A percentile compares a stretch with the other conserved stretches of the same genome.
Evolutionary conservation across 1,284 basidiomycete genomes (phyloP).

Genomic region (Ustilago lituana): DNA sequence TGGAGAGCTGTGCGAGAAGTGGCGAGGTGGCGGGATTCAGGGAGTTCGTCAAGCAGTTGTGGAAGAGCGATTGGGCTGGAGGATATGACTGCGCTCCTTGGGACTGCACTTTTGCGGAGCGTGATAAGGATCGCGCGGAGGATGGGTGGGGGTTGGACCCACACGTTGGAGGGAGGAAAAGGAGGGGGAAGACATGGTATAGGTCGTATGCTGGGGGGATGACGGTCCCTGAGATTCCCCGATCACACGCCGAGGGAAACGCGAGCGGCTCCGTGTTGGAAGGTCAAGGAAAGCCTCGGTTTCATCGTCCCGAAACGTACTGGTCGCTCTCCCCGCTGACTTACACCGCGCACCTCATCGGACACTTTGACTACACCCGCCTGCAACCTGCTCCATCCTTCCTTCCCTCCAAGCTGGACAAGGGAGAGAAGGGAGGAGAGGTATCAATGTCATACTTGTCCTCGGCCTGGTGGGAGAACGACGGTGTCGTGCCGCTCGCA

Average conservation of each 20-base stretch:
- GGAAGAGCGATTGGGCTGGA: slow-evolving; percentile 49
- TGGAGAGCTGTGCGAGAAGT: neutral
- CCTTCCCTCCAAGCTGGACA: neutral
- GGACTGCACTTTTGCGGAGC: slow-evolving; percentile 50
- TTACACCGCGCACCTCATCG: slow-evolving; percentile 25
- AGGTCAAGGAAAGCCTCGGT: neutral
- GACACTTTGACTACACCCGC: slow-evolving; percentile 32
- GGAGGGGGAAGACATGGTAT: slow-evolving; percentile 36
- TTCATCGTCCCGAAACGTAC: slow-evolving; percentile 28
- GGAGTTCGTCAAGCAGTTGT: slow-evolving; percentile 33
- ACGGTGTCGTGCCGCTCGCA: slow-evolving; percentile 52
- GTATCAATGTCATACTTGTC: too few relatives aligned
- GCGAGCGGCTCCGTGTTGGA: too few relatives aligned
- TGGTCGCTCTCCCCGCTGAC: slow-evolving; percentile 37
- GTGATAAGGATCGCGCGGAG: slow-evolving; percentile 17
- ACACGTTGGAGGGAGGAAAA: neutral
- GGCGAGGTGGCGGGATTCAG: slow-evolving; percentile 9
- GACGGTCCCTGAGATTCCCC: slow-evolving; percentile 17
- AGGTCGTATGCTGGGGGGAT: slow-evolving; percentile 44
- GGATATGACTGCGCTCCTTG: slow-evolving; percentile 52
- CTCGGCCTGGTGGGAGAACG: slow-evolving; percentile 44
- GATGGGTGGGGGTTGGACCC: slow-evolving; percentile 27
- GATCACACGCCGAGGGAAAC: too few relatives aligned
- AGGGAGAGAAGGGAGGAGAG: neutral
- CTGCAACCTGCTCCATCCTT: slow-evolving; percentile 17